Base-by-base conservation (phyloP, 768 basidiomycete species). In the Phanerochaete sordida region DNA sequence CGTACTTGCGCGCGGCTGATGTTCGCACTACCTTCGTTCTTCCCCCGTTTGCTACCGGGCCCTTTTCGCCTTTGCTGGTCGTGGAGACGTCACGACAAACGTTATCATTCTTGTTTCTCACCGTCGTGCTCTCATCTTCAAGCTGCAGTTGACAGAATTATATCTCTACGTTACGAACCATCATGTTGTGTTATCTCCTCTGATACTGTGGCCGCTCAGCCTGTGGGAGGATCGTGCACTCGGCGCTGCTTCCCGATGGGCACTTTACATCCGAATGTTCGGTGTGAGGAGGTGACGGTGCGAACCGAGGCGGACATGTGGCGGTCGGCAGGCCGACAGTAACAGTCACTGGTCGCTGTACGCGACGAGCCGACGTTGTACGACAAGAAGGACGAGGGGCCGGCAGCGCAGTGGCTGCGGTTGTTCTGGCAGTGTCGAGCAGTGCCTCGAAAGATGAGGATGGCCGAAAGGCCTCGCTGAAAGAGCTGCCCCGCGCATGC, bases 391-490 rank as follows among this genome's bases (percentile, higher is more conserved):
- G n/a, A n/a, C n/a, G n/a, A n/a, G n/a, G n/a, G n/a, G n/a, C n/a
- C n/a, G n/a, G n/a, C n/a, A n/a, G n/a, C n/a, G n/a, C n/a, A n/a
- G 57, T 33, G 9, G 23, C 35, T 48, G 46, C 53, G 37, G 37
- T 43, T n/a, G 11, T 51, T 24, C n/a, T 57, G 57, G 57, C 57
- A 37, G 57, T 47, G 45, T 23, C 11, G 27, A 5, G 43, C 56
- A 24, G 56, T 57, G 56, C 56, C 16, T 24, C n/a, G n/a, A 35
- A 31, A 21, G 27, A 11, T 23, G 44, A 33, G 30, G 51, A 33
- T 39, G 7, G 5, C 30, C 8, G 19, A 6, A 48, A 7, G 33
- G 33, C 33, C 33, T 35, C 33, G 33, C 33, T 35, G 33, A 35
- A 7, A 35, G 33, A 33, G 28, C 43, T 48, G 47, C 47, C 57